phyloP scores from a whole-genome alignment of 305 asterid genomes.

The Plantago coronopus region DNA sequence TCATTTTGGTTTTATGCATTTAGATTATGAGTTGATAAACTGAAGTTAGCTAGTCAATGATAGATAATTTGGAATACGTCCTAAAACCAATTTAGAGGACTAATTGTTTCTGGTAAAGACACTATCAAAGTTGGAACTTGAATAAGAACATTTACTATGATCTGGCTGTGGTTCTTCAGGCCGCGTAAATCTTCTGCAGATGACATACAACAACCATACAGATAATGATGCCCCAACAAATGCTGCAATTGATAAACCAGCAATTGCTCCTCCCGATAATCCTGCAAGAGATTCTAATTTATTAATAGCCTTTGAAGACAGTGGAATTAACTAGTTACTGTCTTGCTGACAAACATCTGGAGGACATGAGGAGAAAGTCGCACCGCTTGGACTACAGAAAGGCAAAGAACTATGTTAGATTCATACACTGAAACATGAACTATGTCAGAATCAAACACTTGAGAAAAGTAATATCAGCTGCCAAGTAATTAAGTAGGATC shows the following conservation, averaged over 20 bases:
- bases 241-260: constrained; percentile 65
- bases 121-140: too few species aligned
- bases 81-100: too few species aligned
- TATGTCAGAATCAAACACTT: too few species aligned
- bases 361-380: constrained; percentile 21
- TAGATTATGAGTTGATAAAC: too few species aligned
- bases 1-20: too few species aligned
- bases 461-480: too few species aligned
- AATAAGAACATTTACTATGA: background rate
- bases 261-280: constrained; percentile 60
- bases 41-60: too few species aligned
- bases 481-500: background rate
- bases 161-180: constrained; percentile 30
- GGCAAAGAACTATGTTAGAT: background rate
- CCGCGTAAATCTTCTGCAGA: constrained; percentile 33
- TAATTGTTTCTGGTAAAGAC: too few species aligned
- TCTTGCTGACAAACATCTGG: constrained; percentile 13
- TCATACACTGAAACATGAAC: background rate
- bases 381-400: constrained; percentile 30
- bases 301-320: constrained; percentile 16
- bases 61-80: too few species aligned
- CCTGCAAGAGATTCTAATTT: constrained; percentile 42
- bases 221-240: constrained; percentile 37
- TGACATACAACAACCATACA: constrained; percentile 37
- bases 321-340: constrained; percentile 8